Conservation (phyloP, 2,329 filamentous ascomycete genomes). For the Cryphonectria radicalis region DNA sequence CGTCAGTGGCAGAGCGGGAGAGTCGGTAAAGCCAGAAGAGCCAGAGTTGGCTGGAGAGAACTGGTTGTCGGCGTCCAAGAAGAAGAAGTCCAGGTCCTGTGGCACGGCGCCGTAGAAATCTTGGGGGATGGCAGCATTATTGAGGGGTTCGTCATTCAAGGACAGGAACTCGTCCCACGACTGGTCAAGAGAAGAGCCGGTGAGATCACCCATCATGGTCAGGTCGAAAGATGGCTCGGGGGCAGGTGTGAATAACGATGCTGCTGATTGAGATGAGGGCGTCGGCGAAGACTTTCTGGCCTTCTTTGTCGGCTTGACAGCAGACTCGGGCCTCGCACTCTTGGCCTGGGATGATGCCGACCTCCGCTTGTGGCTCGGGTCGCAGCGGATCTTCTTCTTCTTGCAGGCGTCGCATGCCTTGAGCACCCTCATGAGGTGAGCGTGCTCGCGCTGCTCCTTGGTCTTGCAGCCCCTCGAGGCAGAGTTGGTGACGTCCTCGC, state of each 20-base stretch:
- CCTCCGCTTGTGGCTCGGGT: slow-evolving; percentile 62
- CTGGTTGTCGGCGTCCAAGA: slow-evolving; percentile 20
- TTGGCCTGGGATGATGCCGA: slow-evolving; percentile 40
- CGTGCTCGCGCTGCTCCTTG: slow-evolving; percentile 70
- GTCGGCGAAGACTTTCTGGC: slow-evolving; percentile 36
- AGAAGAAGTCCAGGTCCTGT: slow-evolving; percentile 29
- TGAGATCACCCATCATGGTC: slow-evolving; percentile 25
- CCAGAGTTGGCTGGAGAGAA: slow-evolving; percentile 22
- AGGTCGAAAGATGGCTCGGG: slow-evolving; percentile 28
- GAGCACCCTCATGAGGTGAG: slow-evolving; percentile 68
- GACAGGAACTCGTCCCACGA: slow-evolving; percentile 27
- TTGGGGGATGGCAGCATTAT: slow-evolving; percentile 15
- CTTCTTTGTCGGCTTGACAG: slow-evolving; percentile 48
- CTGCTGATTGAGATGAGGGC: slow-evolving; percentile 7
- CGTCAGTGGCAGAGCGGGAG: slow-evolving; percentile 26
- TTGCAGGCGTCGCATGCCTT: slow-evolving; percentile 68
- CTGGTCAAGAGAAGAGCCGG: slow-evolving; percentile 13
- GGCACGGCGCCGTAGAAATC: slow-evolving; percentile 25
- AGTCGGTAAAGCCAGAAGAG: slow-evolving; percentile 24
- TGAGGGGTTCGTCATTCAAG: slow-evolving; percentile 23
- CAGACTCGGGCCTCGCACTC: slow-evolving; percentile 33
- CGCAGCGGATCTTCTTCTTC: slow-evolving; percentile 66
- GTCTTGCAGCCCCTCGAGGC: slow-evolving; percentile 67
- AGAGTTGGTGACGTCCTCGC: slow-evolving; percentile 65
- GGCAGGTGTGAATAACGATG: slow-evolving; percentile 13